Evolutionary conservation across 495 filamentous ascomycete species (phyloP), one percentile per base, ranked within the genome.

Genomic region (Daldinia concentrica): DNA sequence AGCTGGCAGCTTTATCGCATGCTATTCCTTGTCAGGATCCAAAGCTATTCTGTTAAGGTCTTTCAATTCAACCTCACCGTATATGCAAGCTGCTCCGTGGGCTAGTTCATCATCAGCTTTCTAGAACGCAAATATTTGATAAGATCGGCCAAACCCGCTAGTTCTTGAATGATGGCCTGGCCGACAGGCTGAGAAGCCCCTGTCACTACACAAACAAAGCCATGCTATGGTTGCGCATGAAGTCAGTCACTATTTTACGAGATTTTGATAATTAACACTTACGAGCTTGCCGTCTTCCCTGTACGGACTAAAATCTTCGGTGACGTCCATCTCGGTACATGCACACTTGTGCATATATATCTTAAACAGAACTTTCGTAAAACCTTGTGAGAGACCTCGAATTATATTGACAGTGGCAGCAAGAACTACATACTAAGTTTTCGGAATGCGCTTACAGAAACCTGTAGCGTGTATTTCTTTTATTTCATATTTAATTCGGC

Each of bases 1-100:
- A 60, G 50, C 63, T 69, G 15, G 74, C 70, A 8, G 78, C 54
- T 50, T 62, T 71, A 58, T 78, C 76, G 69, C 77, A 80, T n/a
- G 78, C 77, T 80, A 59, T 14, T 22, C 17, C 43, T 48, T 22
- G 48, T 45, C n/a, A 48, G 43, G 9, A 24, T 24, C 9, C 1
- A 24, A 48, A 24, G 19, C 19, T 24, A 48, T 24, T 22, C 3
- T 1, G 19, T 22, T 12, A 11, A 24, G 19, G 8, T 48, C 8
- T 48, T 22, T 48, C 19, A 19, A 48, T 24, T 9, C 3, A 48
- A 48, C 12, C 8, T 22, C 19, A 48, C 43, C 43, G 17, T 48
- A 48, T 48, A 48, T 48, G 19, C 43, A 48, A 22, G 43, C 43
- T 22, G 43, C 43, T 24, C 43, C 43, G 19, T 48, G 43, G 9